Evolutionary conservation across 2,329 filamentous ascomycete genomes (phyloP).

Genomic region (Phialophora chinensis): DNA sequence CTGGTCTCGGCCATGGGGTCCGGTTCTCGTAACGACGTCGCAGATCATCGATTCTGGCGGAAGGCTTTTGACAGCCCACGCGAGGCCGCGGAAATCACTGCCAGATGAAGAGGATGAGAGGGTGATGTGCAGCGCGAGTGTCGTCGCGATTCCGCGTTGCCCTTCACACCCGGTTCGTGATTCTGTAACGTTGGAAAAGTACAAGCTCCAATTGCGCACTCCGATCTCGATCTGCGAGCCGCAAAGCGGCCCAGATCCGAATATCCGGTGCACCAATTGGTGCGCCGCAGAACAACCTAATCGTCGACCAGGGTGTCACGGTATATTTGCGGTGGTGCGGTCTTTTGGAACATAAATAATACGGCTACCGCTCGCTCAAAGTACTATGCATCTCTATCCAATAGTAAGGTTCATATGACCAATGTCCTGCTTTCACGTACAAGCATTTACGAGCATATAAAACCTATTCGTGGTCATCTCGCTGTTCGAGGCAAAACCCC

Average conservation of each 20-base stretch:
- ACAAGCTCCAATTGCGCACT: conserved; percentile 19
- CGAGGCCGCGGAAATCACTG: not conserved
- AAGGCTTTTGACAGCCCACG: not conserved
- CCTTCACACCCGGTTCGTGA: not conserved
- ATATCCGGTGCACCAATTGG: conserved; percentile 5
- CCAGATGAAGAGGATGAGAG: not conserved
- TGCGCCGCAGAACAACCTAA: not conserved
- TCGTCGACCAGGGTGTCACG: not conserved
- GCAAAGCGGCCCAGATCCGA: conserved; percentile 16
- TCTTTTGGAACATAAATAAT: not conserved
- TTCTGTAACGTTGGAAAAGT: not conserved
- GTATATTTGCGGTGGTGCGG: not conserved
- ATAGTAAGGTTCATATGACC: not conserved
- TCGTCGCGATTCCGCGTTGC: not conserved
- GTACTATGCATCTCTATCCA: not conserved
- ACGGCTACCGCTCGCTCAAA: not conserved
- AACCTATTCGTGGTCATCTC: not conserved
- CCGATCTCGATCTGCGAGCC: conserved; percentile 16
- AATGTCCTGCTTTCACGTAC: not conserved
- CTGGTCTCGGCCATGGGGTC: conserved; percentile 19
- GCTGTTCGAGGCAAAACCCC: not conserved
- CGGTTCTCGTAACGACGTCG: not conserved
- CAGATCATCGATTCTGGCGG: not conserved
- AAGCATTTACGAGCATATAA: not conserved
- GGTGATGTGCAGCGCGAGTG: not conserved